phyloP scores from a whole-genome alignment of 2,329 filamentous ascomycete species.

The Apiospora koreana region DNA sequence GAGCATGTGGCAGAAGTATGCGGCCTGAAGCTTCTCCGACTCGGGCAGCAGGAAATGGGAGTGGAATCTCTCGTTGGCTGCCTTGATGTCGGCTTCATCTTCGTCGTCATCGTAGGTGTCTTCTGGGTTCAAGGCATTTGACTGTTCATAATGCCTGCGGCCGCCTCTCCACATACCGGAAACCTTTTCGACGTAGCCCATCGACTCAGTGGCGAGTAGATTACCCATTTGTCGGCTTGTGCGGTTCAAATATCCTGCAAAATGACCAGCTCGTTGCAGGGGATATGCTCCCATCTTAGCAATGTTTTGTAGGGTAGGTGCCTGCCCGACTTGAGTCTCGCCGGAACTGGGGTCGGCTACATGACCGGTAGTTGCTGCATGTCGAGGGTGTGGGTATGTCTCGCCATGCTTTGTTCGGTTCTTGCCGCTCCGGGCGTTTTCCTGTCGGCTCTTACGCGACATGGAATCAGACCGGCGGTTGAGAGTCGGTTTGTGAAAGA shows the following conservation, averaged over 20 bases:
- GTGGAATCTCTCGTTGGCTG: slow-evolving; percentile 79
- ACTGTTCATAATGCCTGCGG: slow-evolving; percentile 80
- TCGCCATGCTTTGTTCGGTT: not conserved
- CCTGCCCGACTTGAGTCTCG: slow-evolving; percentile 30
- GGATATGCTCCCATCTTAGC: slow-evolving; percentile 71
- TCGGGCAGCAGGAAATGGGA: slow-evolving; percentile 87
- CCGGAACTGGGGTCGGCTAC: slow-evolving; percentile 30
- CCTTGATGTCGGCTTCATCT: slow-evolving; percentile 61
- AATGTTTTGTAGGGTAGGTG: slow-evolving; percentile 53
- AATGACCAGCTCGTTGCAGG: slow-evolving; percentile 77
- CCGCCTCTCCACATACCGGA: slow-evolving; percentile 96
- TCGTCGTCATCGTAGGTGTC: slow-evolving; percentile 55
- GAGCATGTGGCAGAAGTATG: slow-evolving; percentile 91
- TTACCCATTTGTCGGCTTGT: slow-evolving; percentile 80
- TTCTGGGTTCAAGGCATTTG: slow-evolving; percentile 51
- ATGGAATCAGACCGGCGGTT: slow-evolving; percentile 46
- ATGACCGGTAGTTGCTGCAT: slow-evolving; percentile 39
- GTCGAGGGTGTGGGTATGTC: slow-evolving; percentile 6
- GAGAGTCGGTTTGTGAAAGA: slow-evolving; percentile 81
- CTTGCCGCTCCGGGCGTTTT: not conserved
- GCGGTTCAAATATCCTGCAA: slow-evolving; percentile 80
- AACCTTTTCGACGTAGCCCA: slow-evolving; percentile 95
- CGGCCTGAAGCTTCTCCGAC: slow-evolving; percentile 80
- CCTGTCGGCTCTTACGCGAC: slow-evolving; percentile 20
- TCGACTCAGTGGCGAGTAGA: slow-evolving; percentile 83